Evolutionary conservation across 2,329 filamentous ascomycete genomes (phyloP).

Genomic region (Phialophora macrospora): DNA sequence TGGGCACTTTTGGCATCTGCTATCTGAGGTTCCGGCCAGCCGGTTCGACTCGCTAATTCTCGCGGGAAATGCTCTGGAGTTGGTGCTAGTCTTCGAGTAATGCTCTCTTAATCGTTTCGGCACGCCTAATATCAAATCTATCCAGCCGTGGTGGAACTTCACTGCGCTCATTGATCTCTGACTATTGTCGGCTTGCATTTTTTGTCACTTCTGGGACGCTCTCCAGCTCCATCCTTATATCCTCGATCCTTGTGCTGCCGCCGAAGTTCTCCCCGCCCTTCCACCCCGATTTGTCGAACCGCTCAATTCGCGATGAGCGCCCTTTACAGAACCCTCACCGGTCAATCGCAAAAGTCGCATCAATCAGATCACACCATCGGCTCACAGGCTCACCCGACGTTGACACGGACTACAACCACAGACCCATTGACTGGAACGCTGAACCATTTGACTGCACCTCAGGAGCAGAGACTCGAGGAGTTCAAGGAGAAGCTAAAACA

Average conservation of each 20-base stretch:
- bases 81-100: slow-evolving; percentile 14
- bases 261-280: not conserved
- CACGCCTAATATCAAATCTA: slow-evolving; percentile 17
- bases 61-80: slow-evolving; percentile 5
- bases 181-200: not conserved
- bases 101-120: slow-evolving; percentile 9
- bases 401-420: slow-evolving; percentile 37
- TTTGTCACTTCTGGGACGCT: not conserved
- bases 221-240: not conserved
- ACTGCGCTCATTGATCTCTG: slow-evolving; percentile 1
- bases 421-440: slow-evolving; percentile 66
- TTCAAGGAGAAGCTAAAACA: slow-evolving; percentile 74
- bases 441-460: slow-evolving; percentile 72
- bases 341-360: slow-evolving; percentile 39
- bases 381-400: slow-evolving; percentile 18
- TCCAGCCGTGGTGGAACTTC: not conserved
- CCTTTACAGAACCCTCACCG: slow-evolving; percentile 38
- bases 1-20: slow-evolving; percentile 16
- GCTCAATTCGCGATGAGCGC: slow-evolving; percentile 25
- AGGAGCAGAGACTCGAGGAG: slow-evolving; percentile 68
- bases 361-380: slow-evolving; percentile 32
- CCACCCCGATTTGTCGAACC: not conserved
- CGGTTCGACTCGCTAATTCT: slow-evolving; percentile 16
- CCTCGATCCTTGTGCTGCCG: not conserved
- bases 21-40: slow-evolving; percentile 12